Evolutionary conservation across 805 yeast species (phyloP).

Genomic region (Peterozyma toletana): DNA sequence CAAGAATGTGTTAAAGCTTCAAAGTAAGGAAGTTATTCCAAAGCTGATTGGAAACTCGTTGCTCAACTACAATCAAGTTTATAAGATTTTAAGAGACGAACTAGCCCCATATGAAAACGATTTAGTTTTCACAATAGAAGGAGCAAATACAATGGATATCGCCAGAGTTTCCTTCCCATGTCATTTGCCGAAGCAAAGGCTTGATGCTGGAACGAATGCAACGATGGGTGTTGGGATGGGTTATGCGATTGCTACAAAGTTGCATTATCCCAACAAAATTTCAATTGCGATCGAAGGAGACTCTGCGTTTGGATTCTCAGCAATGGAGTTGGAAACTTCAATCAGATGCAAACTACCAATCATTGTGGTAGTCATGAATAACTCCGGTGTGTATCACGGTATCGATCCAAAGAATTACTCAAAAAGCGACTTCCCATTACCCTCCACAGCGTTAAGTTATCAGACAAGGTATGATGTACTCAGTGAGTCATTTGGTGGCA

Average conservation of each 20-base stretch:
- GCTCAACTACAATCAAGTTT: slow-evolving; percentile 47
- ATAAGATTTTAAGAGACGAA: slow-evolving; percentile 36
- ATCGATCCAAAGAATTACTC: slow-evolving; percentile 25
- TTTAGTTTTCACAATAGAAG: slow-evolving; percentile 50
- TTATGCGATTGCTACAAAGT: slow-evolving; percentile 57
- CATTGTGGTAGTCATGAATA: slow-evolving; percentile 60
- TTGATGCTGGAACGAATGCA: slow-evolving; percentile 73
- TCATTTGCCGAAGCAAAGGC: slow-evolving; percentile 39
- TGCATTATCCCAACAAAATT: slow-evolving; percentile 30
- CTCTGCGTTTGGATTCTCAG: slow-evolving; percentile 73
- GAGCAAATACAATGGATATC: slow-evolving; percentile 75
- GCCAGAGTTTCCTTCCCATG: slow-evolving; percentile 58
- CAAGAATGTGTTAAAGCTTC: slow-evolving; percentile 24
- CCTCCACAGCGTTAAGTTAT: slow-evolving; percentile 53
- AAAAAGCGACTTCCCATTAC: slow-evolving; percentile 21
- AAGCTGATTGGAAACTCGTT: slow-evolving; percentile 12
- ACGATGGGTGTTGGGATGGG: slow-evolving; percentile 76
- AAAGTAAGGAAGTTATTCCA: slow-evolving; percentile 20
- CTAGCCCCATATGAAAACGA: slow-evolving; percentile 22
- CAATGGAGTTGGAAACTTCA: slow-evolving; percentile 67
- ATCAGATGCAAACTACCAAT: slow-evolving; percentile 46
- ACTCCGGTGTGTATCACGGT: slow-evolving; percentile 70
- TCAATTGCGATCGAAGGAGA: slow-evolving; percentile 66
- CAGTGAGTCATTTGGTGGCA: slow-evolving; percentile 49
- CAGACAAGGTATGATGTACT: slow-evolving; percentile 51